phyloP scores from a whole-genome alignment of 257 asterid species.

The Eucommia ulmoides region DNA sequence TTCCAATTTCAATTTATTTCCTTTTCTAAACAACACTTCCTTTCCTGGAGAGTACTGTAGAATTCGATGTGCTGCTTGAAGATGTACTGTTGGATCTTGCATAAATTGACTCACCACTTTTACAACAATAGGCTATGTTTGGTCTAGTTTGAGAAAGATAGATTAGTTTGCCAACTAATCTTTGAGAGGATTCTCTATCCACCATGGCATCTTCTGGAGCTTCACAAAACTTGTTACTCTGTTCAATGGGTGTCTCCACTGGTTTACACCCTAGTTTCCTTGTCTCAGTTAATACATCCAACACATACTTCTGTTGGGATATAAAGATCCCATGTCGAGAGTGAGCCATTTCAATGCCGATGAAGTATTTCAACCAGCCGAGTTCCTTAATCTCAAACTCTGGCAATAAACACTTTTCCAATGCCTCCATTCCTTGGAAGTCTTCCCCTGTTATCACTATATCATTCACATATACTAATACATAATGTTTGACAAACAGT shows the following conservation, averaged over 20 bases:
- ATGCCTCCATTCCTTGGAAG: background rate
- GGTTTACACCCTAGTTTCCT: background rate
- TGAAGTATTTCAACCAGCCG: too few species aligned
- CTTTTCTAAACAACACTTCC: background rate
- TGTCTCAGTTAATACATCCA: background rate
- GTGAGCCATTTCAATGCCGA: too few species aligned
- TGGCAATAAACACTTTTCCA: background rate
- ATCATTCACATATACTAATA: background rate
- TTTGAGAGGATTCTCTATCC: background rate
- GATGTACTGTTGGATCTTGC: too few species aligned
- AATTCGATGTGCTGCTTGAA: background rate
- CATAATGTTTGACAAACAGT: background rate
- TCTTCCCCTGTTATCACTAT: background rate
- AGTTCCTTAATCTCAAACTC: background rate
- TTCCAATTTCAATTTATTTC: background rate
- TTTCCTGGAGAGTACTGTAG: background rate
- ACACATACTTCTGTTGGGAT: background rate
- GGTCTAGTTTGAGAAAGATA: background rate
- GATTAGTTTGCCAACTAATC: background rate
- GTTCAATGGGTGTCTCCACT: background rate
- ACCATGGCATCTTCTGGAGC: background rate
- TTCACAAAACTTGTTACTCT: background rate
- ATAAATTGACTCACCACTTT: background rate
- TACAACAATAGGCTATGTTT: background rate
- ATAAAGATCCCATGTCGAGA: background rate